Evolutionary conservation across 169 alveolate genomes (phyloP), one percentile per base, ranked within the genome.

Genomic region (Plasmodium billcollinsi): DNA sequence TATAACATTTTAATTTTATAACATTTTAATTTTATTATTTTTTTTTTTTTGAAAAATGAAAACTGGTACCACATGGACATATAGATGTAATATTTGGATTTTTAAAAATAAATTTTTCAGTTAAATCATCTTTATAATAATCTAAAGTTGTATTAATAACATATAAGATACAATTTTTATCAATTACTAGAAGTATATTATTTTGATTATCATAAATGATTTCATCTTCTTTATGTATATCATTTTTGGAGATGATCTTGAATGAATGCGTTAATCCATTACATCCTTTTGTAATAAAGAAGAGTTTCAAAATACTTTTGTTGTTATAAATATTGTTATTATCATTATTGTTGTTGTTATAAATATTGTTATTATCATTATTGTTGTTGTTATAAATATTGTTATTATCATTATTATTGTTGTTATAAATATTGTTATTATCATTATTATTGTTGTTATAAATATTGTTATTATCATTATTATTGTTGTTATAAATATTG

Each of bases 251-350:
- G 9, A 80, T 52, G 29, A 80, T 67, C 21, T 50, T 80, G 15
- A 80, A 80, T 12, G 90, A 80, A 52, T 80, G 90, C 1, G 90
- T 80, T 58, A 80, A 67, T 24, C 90, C 90, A 69, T 80, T 80
- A 49, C 90, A 80, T 54, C 90, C 90, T 29, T 80, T 80, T 4
- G 76, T 70, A 7, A 80, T 80, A 61, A 67, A 80, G 58, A 52
- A 80, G 50, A 80, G 58, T 21, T 80, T 80, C 11, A 61, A 61
- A 29, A 29, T 29, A 29, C 0, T 29, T 29, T 29, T 29, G 43
- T 29, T 29, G 4, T 29, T 5, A 29, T 6, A 3, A 29, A 2
- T 29, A 2, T 29, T 29, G 43, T 29, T 29, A 29, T 0, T 29
- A 3, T 29, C 4, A 29, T 29, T 3, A 29, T 29, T 29, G 0